Conservation (phyloP, 208 protist genomes). For the Phytomonas francai region DNA sequence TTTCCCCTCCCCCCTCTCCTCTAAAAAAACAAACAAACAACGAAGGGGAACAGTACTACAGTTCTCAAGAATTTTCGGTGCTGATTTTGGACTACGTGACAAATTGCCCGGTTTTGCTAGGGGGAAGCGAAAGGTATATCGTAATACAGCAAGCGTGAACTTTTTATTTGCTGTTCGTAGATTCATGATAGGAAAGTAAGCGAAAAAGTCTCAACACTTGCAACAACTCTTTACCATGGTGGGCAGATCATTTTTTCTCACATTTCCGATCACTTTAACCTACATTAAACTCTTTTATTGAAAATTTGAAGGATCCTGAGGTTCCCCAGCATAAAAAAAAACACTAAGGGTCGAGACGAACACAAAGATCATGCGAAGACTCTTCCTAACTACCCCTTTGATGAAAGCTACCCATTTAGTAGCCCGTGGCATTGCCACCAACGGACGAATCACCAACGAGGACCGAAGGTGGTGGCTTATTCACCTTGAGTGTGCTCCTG, state of each 20-base stretch:
- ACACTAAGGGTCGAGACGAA: neutral
- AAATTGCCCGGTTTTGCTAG: neutral
- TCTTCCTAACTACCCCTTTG: neutral
- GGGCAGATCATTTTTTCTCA: neutral
- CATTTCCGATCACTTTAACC: neutral
- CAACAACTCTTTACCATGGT: neutral
- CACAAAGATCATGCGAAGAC: neutral
- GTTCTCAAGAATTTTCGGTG: neutral
- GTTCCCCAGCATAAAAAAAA: neutral
- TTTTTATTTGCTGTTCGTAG: no score
- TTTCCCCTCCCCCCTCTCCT: neutral
- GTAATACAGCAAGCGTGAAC: neutral
- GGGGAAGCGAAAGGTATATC: neutral
- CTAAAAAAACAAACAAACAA: no score
- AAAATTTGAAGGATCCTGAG: neutral
- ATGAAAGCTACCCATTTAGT: neutral
- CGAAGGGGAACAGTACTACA: no score
- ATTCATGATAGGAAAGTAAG: neutral
- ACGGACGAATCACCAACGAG: constrained; percentile 78
- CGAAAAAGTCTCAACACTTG: neutral
- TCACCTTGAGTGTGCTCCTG: constrained; percentile 79
- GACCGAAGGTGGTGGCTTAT: constrained; percentile 85
- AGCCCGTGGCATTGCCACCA: constrained; percentile 17
- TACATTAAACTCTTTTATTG: neutral
- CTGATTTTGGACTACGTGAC: neutral